These are phyloP conservation scores for Penicillium sp. DNA, from an alignment of 2,329 filamentous ascomycete genomes.

Conservation along the genomic window DNA sequence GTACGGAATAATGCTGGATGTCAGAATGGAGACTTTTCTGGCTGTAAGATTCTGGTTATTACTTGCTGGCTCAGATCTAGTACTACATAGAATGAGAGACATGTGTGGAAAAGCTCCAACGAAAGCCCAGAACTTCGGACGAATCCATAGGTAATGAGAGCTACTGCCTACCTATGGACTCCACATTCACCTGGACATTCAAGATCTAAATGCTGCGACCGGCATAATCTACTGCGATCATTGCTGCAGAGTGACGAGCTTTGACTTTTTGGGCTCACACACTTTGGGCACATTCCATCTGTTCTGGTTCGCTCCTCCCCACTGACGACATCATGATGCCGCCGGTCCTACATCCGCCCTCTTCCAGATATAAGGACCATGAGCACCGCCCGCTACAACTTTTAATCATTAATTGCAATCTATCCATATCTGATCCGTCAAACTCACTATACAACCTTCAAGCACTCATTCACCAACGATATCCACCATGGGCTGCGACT, in stretches of 20 bases:
- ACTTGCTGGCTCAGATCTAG: too few species aligned
- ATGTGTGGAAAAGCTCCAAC: background rate
- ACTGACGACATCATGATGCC: constrained; percentile 28
- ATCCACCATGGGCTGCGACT: constrained; percentile 37
- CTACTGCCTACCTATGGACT: background rate
- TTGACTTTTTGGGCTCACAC: background rate
- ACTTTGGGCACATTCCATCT: background rate
- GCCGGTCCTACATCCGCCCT: constrained; percentile 5
- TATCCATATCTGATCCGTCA: background rate
- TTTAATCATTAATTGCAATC: too few species aligned
- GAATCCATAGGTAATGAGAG: background rate
- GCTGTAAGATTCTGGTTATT: too few species aligned
- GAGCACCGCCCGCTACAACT: background rate
- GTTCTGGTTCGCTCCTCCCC: constrained; percentile 1
- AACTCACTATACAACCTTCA: background rate
- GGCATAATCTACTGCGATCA: too few species aligned
- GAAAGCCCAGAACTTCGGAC: background rate
- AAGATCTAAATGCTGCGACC: background rate
- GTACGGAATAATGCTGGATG: too few species aligned
- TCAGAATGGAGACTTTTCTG: too few species aligned
- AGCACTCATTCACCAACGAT: background rate
- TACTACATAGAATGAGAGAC: too few species aligned
- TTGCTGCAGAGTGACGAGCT: background rate
- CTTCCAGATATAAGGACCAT: background rate
- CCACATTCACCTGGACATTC: background rate